Conservation (phyloP, 73 alveolate genomes). For the Stentor roeselii region DNA sequence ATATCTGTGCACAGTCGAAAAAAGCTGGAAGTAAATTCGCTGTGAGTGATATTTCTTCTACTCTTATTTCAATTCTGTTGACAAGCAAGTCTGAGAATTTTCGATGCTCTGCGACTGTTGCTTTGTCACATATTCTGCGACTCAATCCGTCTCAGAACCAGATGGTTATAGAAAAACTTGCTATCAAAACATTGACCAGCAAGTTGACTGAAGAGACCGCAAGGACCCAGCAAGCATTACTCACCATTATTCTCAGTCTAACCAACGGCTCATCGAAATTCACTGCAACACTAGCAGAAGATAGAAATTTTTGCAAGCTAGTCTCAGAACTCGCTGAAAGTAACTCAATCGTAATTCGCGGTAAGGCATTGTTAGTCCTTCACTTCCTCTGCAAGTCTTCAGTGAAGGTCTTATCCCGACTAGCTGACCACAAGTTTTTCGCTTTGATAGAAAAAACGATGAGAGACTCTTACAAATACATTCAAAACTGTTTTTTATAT, state of each 20-base stretch:
- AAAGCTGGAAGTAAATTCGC: constrained; percentile 80
- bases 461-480: constrained; percentile 69
- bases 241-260: constrained; percentile 58
- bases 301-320: constrained; percentile 44
- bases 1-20: constrained; percentile 72
- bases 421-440: constrained; percentile 71
- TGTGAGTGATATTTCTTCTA: constrained; percentile 50
- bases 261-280: constrained; percentile 39
- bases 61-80: constrained; percentile 40
- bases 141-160: constrained; percentile 54
- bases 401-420: constrained; percentile 50
- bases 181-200: constrained; percentile 43
- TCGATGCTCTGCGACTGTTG: constrained; percentile 63
- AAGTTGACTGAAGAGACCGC: constrained; percentile 62
- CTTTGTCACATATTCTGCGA: constrained; percentile 64
- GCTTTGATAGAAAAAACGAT: constrained; percentile 55
- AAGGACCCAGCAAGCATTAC: constrained; percentile 70
- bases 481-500: constrained; percentile 65
- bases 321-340: constrained; percentile 60
- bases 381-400: constrained; percentile 59
- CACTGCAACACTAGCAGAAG: constrained; percentile 50
- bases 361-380: constrained; percentile 68
- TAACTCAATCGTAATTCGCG: constrained; percentile 65
- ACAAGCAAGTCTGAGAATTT: constrained; percentile 57
- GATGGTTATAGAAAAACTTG: constrained; percentile 50